These are phyloP conservation scores for Euphrasia arctica DNA, from an alignment of 305 asterid genomes.

Conservation along the genomic window DNA sequence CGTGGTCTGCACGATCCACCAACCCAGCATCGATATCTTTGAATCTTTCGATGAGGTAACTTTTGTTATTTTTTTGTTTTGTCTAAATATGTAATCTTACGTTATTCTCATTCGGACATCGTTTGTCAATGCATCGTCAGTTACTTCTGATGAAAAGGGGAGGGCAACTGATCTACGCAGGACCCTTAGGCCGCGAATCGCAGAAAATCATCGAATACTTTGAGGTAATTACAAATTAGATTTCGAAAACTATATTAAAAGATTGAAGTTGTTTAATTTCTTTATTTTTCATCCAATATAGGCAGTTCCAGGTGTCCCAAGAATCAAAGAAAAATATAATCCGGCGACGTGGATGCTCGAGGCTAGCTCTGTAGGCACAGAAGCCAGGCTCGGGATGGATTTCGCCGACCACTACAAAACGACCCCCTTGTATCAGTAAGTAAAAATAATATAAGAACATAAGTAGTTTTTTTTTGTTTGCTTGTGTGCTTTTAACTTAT, in stretches of 20 bases:
- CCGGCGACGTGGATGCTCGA: slow-evolving; percentile 99
- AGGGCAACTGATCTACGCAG: slow-evolving; percentile 90
- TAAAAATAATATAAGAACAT: slow-evolving; percentile 7
- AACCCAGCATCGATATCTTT: slow-evolving; percentile 88
- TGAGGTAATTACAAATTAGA: slow-evolving; percentile 51
- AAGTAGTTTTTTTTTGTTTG: background rate
- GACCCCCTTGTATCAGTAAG: slow-evolving; percentile 66
- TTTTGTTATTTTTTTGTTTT: background rate
- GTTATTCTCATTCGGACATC: slow-evolving; percentile 7
- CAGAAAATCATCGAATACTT: slow-evolving; percentile 71
- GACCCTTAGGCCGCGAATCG: slow-evolving; percentile 80
- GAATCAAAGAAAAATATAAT: slow-evolving; percentile 73
- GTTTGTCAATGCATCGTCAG: slow-evolving; percentile 32
- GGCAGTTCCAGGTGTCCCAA: slow-evolving; percentile 74
- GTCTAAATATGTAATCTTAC: background rate
- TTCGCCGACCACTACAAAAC: slow-evolving; percentile 77
- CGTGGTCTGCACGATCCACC: slow-evolving; percentile 89
- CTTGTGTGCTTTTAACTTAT: background rate
- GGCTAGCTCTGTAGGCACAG: slow-evolving; percentile 72
- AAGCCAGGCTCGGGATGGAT: slow-evolving; percentile 70
- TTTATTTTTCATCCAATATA: slow-evolving; percentile 24
- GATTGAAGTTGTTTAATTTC: background rate
- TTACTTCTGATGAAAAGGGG: slow-evolving; percentile 92
- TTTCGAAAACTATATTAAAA: background rate
- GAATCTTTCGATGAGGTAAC: slow-evolving; percentile 90